Conservation (phyloP, 345 rosid species). For the Firmiana major region DNA sequence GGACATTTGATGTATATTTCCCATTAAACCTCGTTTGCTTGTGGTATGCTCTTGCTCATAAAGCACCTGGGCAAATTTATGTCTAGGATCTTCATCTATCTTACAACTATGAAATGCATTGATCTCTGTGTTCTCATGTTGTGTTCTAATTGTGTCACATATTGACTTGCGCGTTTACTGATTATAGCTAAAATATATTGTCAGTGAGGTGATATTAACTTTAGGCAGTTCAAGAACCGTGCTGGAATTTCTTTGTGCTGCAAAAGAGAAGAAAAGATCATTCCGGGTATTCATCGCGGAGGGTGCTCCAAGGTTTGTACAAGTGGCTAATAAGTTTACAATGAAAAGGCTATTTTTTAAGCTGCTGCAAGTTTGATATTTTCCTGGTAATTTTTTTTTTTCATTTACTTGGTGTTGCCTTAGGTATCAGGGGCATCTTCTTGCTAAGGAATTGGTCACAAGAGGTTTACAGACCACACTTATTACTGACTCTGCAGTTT, state of each 20-base stretch:
- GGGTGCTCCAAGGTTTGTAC: slow-evolving; percentile 95
- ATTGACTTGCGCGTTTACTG: not conserved
- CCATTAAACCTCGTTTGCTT: not conserved
- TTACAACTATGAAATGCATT: not conserved
- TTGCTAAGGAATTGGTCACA: slow-evolving; percentile 86
- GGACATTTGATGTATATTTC: not conserved
- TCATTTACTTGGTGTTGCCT: slow-evolving; percentile 8
- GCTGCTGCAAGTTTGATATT: slow-evolving; percentile 1
- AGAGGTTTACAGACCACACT: slow-evolving; percentile 92
- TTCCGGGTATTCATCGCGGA: slow-evolving; percentile 94
- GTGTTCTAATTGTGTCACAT: not conserved
- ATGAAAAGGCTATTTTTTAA: slow-evolving; percentile 10
- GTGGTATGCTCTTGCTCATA: not conserved
- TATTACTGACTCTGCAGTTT: slow-evolving; percentile 96
- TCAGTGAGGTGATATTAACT: slow-evolving; percentile 97
- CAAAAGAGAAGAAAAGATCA: slow-evolving; percentile 95
- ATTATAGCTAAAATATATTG: slow-evolving; percentile 22
- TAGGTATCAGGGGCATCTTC: slow-evolving; percentile 94
- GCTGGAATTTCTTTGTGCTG: slow-evolving; percentile 91
- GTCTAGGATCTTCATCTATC: not conserved
- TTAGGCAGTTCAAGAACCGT: slow-evolving; percentile 97
- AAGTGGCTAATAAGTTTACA: not conserved
- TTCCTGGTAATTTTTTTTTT: not conserved
- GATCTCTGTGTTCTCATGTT: not conserved
- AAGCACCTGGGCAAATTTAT: not conserved